Conservation (phyloP, 2,329 filamentous ascomycete species). For the Xylaria sp. region DNA sequence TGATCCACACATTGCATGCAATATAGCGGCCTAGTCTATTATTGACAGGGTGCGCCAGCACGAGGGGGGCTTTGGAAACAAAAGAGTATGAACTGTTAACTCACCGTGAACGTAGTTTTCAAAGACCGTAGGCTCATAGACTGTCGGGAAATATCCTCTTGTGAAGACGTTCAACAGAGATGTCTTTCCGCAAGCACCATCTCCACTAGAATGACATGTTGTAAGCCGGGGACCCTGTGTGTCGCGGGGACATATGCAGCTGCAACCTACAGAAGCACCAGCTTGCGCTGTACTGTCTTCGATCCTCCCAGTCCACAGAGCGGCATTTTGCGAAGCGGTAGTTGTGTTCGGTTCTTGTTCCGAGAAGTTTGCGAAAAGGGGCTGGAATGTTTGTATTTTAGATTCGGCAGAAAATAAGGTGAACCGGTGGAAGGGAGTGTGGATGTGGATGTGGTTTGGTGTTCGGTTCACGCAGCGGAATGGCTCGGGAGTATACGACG, state of each 20-base stretch:
- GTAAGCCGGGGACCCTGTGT: slow-evolving; percentile 28
- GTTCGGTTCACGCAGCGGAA: background rate
- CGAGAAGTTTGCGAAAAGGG: slow-evolving; percentile 6
- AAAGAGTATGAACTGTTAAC: slow-evolving; percentile 39
- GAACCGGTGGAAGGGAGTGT: background rate
- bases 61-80: background rate
- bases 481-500: background rate
- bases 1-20: background rate
- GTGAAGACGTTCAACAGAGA: slow-evolving; percentile 98
- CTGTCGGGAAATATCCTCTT: slow-evolving; percentile 97
- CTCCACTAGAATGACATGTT: slow-evolving; percentile 69
- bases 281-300: slow-evolving; percentile 93
- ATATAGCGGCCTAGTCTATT: background rate
- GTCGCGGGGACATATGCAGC: slow-evolving; percentile 31
- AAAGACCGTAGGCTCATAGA: slow-evolving; percentile 98
- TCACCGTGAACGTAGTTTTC: slow-evolving; percentile 98
- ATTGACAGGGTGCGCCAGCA: background rate
- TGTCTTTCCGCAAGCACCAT: slow-evolving; percentile 97
- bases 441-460: background rate
- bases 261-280: slow-evolving; percentile 82
- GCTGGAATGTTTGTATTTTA: background rate
- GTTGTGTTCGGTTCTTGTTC: background rate
- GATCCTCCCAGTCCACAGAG: slow-evolving; percentile 71
- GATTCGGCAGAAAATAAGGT: slow-evolving; percentile 6
- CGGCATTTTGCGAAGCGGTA: slow-evolving; percentile 42